These are phyloP conservation scores for Aspergillus japonicus DNA, from an alignment of 2,329 filamentous ascomycete species.

Conservation along the genomic window DNA sequence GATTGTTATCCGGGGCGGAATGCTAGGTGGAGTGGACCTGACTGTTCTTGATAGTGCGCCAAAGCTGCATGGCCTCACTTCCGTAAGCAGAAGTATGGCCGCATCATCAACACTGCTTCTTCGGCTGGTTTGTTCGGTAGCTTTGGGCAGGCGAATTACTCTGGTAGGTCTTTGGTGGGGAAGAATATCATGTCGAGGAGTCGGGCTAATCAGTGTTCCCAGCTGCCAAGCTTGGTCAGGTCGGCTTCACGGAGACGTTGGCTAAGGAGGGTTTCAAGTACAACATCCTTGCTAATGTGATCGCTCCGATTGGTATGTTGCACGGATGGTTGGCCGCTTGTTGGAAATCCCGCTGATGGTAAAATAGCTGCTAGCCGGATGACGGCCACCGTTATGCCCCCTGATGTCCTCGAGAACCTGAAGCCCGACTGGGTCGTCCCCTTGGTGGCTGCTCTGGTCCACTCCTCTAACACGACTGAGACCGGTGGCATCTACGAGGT, in stretches of 20 bases:
- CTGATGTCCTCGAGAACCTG: constrained; percentile 80
- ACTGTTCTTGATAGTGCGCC: constrained; percentile 58
- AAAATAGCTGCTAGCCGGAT: constrained; percentile 78
- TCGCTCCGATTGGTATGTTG: constrained; percentile 71
- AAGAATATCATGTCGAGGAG: neutral
- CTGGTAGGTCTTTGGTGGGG: constrained; percentile 49
- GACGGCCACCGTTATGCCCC: constrained; percentile 93
- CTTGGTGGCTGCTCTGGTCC: constrained; percentile 81
- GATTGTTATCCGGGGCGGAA: neutral
- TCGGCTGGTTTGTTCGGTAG: constrained; percentile 92
- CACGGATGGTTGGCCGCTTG: neutral
- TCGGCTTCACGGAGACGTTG: constrained; percentile 96
- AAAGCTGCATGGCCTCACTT: constrained; percentile 96
- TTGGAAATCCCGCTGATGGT: neutral
- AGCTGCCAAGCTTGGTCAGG: constrained; percentile 90
- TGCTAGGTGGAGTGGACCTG: neutral
- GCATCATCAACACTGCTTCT: constrained; percentile 96
- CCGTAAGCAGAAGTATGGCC: constrained; percentile 96
- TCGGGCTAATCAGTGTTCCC: constrained; percentile 18
- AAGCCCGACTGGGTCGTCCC: constrained; percentile 96
- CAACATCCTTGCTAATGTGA: constrained; percentile 93
- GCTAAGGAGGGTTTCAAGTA: constrained; percentile 98
- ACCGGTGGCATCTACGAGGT: constrained; percentile 90
- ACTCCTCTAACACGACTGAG: constrained; percentile 79
- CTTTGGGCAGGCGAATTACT: constrained; percentile 96